Conservation (phyloP, 2,329 filamentous ascomycete genomes). For the Exophiala dermatitidis region DNA sequence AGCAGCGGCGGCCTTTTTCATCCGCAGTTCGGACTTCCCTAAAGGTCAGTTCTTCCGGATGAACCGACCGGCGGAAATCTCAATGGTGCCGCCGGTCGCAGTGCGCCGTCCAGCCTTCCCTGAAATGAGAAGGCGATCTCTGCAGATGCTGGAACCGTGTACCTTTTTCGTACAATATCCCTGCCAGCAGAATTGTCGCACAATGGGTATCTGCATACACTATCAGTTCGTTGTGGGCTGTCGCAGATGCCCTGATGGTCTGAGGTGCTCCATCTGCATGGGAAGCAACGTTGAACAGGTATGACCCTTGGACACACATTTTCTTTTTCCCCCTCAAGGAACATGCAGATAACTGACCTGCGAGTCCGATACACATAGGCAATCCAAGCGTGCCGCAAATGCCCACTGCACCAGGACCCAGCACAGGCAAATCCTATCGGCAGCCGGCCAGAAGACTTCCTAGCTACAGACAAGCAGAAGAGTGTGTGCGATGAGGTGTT, state of each 20-base stretch:
- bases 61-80: slow-evolving; percentile 7
- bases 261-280: slow-evolving; percentile 17
- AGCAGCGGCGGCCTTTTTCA: slow-evolving; percentile 8
- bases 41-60: slow-evolving; percentile 7
- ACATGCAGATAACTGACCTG: neutral
- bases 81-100: slow-evolving; percentile 1
- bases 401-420: slow-evolving; percentile 21
- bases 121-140: slow-evolving; percentile 5
- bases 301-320: neutral
- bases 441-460: slow-evolving; percentile 22
- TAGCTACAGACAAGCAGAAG: slow-evolving; percentile 18
- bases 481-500: slow-evolving; percentile 15
- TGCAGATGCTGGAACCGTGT: slow-evolving; percentile 14
- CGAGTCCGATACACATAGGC: slow-evolving; percentile 3
- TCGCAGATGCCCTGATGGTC: slow-evolving; percentile 18
- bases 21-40: slow-evolving; percentile 6
- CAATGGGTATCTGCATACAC: slow-evolving; percentile 24
- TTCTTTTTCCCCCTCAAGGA: too few species aligned
- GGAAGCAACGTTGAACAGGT: slow-evolving; percentile 6
- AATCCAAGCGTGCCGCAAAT: slow-evolving; percentile 14
- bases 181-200: slow-evolving; percentile 19
- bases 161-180: slow-evolving; percentile 21
- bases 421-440: slow-evolving; percentile 12
- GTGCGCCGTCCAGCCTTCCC: slow-evolving; percentile 7
- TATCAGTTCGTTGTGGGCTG: slow-evolving; percentile 21